These are phyloP conservation scores for Penicillium salamii DNA, from an alignment of 495 filamentous ascomycete genomes.

Conservation along the genomic window DNA sequence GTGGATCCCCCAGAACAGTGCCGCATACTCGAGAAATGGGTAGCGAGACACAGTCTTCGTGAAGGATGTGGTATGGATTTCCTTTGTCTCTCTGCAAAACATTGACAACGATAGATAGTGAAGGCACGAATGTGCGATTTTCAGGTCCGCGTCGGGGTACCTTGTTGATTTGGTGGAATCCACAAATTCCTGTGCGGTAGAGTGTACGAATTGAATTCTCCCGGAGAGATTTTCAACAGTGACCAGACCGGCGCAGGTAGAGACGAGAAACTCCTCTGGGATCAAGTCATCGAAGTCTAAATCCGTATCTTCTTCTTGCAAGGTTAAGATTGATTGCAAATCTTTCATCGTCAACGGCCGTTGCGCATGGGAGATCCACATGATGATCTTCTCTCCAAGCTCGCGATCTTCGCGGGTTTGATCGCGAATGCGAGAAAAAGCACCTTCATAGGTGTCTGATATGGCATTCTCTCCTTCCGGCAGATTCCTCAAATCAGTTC, in stretches of 20 bases:
- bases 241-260: constrained; percentile 1
- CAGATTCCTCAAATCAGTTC: not conserved
- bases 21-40: constrained; percentile 2
- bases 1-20: constrained; percentile 1
- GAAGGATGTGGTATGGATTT: not conserved
- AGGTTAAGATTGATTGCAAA: not conserved
- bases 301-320: not conserved
- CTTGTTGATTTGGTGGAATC: not conserved
- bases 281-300: not conserved
- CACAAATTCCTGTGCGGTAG: not conserved
- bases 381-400: constrained; percentile 1
- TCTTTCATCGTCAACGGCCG: not conserved
- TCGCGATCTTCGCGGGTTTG: not conserved
- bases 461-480: constrained; percentile 4
- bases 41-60: not conserved
- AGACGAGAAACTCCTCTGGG: not conserved
- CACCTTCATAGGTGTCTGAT: constrained; percentile 1
- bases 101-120: not conserved
- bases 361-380: constrained; percentile 5
- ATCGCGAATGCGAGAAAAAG: constrained; percentile 1
- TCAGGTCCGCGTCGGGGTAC: not conserved
- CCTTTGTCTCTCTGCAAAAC: not conserved
- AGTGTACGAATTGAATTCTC: not conserved
- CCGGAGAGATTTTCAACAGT: not conserved
- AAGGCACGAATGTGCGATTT: not conserved